Base-by-base conservation (phyloP, 768 basidiomycete species). In the Russula sp. region DNA sequence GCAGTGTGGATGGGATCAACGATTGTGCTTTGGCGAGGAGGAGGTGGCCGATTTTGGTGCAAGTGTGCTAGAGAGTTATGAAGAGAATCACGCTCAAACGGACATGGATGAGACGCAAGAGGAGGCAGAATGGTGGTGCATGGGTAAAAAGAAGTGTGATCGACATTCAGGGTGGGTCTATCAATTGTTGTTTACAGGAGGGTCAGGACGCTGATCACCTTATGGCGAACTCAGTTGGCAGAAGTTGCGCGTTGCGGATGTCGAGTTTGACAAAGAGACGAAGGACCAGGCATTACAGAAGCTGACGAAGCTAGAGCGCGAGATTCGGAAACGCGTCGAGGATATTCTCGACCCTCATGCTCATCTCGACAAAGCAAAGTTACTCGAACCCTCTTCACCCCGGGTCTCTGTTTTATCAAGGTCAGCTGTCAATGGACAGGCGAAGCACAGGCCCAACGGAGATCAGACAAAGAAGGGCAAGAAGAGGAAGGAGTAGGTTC, bases 1-100 rank as follows among this genome's bases (percentile, higher is more conserved):
- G 18, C 82, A 83, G 67, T 97, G 93, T 73, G 93, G 94, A 5
- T 94, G 93, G 85, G 93, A 97, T 71, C 85, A 86, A 67, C 79
- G 93, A 35, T 77, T 97, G 25, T 88, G 88, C 62, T 86, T 87
- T 70, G 86, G 86, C n/a, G 88, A 92, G 50, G 84, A 85, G 60
- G 88, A 90, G 70, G 91, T 84, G 78, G 79, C 75, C 41, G 87
- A 86, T 52, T 87, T 84, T 71, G 87, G 83, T 9, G 75, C 73
- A 2, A 81, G 80, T 16, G 87, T 85, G 29, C 67, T 90, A 67
- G 86, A 90, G 69, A 86, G 83, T 67, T 90, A 91, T 64, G 76
- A 77, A 59, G 74, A 74, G 54, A 74, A 73, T 38, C 72, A 66
- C 2, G 74, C 75, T 7, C 77, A 77, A 56, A 73, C 70, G 20